Evolutionary conservation across 768 basidiomycete genomes (phyloP), one percentile per base, ranked within the genome.

Genomic region (Grammothele lineata): DNA sequence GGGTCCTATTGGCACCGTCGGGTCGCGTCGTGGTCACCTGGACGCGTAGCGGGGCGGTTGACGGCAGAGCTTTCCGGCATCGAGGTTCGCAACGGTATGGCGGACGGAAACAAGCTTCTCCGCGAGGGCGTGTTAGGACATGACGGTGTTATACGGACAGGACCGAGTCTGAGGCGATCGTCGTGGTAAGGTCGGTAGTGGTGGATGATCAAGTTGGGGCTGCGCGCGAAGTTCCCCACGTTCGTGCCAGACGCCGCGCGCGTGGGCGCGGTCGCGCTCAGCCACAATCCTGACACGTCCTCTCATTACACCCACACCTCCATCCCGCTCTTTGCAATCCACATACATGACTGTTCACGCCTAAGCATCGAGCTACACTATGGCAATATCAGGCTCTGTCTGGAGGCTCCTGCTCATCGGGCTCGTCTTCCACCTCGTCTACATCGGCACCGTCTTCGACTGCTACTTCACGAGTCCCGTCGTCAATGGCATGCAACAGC

Each of bases 391-490:
- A 15, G 34, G 33, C n/a, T 45, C 51, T 27, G 48, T 57, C 22
- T 50, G 54, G 36, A 56, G 68, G 46, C 68, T 87, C 14, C 73
- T 91, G 14, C 48, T 77, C n/a, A 62, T 87, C 34, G 86, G 85
- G 25, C 72, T 92, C 30, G 58, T 83, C 32, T 90, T 91, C 58
- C 89, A 92, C 59, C 62, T 87, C 43, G 70, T 82, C 5, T 88
- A 80, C 64, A 84, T 85, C 43, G 76, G 73, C 27, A 81, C 84
- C 3, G 80, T 73, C 26, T 93, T 93, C 66, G 87, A 92, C 66
- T 91, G 89, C 65, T 93, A 92, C 63, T 93, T 93, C 62, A 86
- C 80, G 21, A 87, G 82, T 55, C 85, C 88, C 0, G 86, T 89
- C 7, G 86, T 88, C 19, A 74, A 82, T 70, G 87, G 86, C 40